Evolutionary conservation across 768 basidiomycete species (phyloP), one percentile per base, ranked within the genome.

Genomic region (Suillus brevipes): DNA sequence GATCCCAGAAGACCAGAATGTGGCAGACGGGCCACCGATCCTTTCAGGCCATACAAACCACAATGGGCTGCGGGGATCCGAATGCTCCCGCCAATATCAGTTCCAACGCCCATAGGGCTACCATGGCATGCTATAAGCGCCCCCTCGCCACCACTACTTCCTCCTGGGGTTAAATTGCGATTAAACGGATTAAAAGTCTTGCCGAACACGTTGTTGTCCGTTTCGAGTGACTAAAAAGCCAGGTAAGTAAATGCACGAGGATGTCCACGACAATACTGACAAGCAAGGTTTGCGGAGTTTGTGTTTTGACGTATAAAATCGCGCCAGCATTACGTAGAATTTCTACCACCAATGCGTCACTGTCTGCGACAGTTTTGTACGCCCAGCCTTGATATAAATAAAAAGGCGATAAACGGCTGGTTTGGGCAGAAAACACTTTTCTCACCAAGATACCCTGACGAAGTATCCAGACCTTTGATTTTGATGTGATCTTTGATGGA

Each of bases 121-220:
- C 83, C 83, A 23, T 77, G 75, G 36, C 78, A 72, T 37, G 82
- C 80, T 50, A 84, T 71, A 14, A 85, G 70, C 6, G 84, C 82
- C 37, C 78, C 74, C 66, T 84, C 83, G 37, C 83, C 83, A 42
- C 83, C 83, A 37, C 80, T 82, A 59, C 82, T 84, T 28, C 84
- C 83, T 43, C 83, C 83, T 16, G 76, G 68, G 31, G 80, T 81
- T 43, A 81, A 68, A 1, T 71, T 71, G 57, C 78, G 78, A 71
- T 85, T 85, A 75, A 80, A 82, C 0, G 95, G 95, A 72, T 95
- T 95, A 20, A 80, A 75, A 1, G 90, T 85, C 25, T 85, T 81
- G 0, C 94, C 95, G 63, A 75, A 78, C 20, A 76, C 60, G 58
- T 85, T 83, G 66, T 84, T 86, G 69, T 85, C 79, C 31, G 82